Conservation (phyloP, 768 basidiomycete genomes). For the Harrya chromipes region DNA sequence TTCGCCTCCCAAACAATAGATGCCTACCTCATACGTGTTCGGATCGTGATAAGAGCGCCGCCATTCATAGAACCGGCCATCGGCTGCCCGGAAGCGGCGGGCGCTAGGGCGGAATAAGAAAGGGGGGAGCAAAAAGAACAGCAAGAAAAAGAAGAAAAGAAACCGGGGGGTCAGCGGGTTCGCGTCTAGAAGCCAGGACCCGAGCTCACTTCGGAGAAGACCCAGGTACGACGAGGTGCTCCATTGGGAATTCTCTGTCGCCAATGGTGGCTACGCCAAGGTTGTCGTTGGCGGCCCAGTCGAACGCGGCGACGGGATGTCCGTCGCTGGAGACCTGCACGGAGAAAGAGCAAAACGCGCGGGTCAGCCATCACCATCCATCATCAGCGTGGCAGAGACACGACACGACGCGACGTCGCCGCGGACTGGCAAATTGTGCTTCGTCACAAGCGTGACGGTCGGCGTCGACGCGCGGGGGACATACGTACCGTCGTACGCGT, state of each 20-base stretch:
- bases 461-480: neutral
- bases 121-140: neutral
- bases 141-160: neutral
- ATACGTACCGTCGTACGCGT: constrained; percentile 29
- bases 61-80: constrained; percentile 66
- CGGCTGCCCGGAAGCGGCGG: constrained; percentile 55
- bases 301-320: constrained; percentile 52
- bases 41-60: constrained; percentile 46
- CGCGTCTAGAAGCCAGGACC: neutral
- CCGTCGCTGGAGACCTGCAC: constrained; percentile 40
- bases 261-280: constrained; percentile 51
- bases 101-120: constrained; percentile 38
- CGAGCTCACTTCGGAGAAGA: constrained; percentile 44
- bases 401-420: too few species aligned
- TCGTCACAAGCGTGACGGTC: too few species aligned
- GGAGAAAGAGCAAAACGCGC: constrained; percentile 5
- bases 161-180: neutral
- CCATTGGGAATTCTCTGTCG: constrained; percentile 55
- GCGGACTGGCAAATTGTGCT: too few species aligned
- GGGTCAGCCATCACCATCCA: too few species aligned
- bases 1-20: constrained; percentile 17
- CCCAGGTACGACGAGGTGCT: constrained; percentile 55
- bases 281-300: constrained; percentile 36
- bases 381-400: too few species aligned
- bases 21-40: constrained; percentile 68